These are phyloP conservation scores for Cantharellus anzutake DNA, from an alignment of 768 basidiomycete genomes.

Conservation along the genomic window DNA sequence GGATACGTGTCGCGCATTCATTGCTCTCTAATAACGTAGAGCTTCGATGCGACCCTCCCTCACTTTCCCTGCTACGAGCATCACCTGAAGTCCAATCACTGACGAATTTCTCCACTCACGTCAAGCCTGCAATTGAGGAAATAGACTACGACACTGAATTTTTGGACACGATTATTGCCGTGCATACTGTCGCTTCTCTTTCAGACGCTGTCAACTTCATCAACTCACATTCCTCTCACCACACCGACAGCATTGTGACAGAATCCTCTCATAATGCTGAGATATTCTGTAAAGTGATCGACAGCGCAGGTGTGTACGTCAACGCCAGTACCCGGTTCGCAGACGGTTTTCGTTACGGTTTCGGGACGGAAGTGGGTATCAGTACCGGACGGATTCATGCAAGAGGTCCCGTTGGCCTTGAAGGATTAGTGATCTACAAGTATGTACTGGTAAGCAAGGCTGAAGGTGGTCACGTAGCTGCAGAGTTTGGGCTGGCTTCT, in stretches of 20 bases:
- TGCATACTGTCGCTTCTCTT: conserved; percentile 55
- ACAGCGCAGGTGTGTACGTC: conserved; percentile 81
- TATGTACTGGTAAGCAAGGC: conserved; percentile 73
- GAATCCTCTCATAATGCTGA: conserved; percentile 47
- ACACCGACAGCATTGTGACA: conserved; percentile 87
- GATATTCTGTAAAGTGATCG: conserved; percentile 71
- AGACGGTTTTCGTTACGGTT: conserved; percentile 91
- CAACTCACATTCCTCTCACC: conserved; percentile 84
- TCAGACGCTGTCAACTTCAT: conserved; percentile 67
- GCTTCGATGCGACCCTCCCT: conserved; percentile 57
- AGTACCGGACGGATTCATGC: conserved; percentile 94
- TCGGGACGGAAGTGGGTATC: conserved; percentile 96
- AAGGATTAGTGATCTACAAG: conserved; percentile 90
- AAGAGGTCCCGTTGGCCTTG: conserved; percentile 85
- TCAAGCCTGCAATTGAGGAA: conserved; percentile 31
- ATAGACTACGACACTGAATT: conserved; percentile 73
- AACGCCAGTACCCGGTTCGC: conserved; percentile 94
- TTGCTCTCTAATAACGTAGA: conserved; percentile 51
- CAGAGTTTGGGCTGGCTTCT: conserved; percentile 58
- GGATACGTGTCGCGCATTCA: conserved; percentile 60
- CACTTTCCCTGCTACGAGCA: conserved; percentile 35
- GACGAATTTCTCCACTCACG: conserved; percentile 17
- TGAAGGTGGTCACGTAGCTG: conserved; percentile 60
- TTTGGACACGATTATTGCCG: conserved; percentile 67
- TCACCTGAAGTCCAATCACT: conserved; percentile 14